These are phyloP conservation scores for Fusarium chlamydosporum DNA, from an alignment of 2,329 filamentous ascomycete species.

Conservation along the genomic window DNA sequence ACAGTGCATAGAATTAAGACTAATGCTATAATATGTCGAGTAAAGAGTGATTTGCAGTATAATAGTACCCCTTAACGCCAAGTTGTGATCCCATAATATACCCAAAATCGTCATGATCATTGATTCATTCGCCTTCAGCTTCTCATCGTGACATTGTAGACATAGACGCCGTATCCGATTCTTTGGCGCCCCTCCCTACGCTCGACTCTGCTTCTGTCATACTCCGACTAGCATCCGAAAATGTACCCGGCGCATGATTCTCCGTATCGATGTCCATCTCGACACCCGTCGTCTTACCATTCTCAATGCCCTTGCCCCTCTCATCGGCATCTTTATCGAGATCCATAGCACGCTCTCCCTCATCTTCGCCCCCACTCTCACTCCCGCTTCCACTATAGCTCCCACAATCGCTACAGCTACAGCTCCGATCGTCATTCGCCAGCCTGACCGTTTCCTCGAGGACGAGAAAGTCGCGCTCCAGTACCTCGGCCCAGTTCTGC, in stretches of 20 bases:
- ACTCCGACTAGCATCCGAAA: slow-evolving; percentile 58
- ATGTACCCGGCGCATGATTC: slow-evolving; percentile 47
- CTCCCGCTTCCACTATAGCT: slow-evolving; percentile 52
- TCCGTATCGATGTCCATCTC: slow-evolving; percentile 47
- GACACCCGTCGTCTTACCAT: slow-evolving; percentile 33
- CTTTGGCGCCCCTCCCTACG: slow-evolving; percentile 53
- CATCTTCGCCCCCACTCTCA: slow-evolving; percentile 38
- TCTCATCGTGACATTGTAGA: slow-evolving; percentile 52
- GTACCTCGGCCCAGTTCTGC: slow-evolving; percentile 89
- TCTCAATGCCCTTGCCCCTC: slow-evolving; percentile 27
- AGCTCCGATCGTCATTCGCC: slow-evolving; percentile 59
- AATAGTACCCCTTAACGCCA: slow-evolving; percentile 6
- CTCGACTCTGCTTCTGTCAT: slow-evolving; percentile 57
- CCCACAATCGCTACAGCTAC: slow-evolving; percentile 59
- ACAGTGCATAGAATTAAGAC: slow-evolving; percentile 15
- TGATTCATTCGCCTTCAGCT: slow-evolving; percentile 4
- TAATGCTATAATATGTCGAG: slow-evolving; percentile 10
- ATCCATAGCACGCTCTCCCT: slow-evolving; percentile 42
- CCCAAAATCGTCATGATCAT: slow-evolving; percentile 9
- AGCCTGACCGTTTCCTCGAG: slow-evolving; percentile 75
- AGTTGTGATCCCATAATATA: slow-evolving; percentile 15
- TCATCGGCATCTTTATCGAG: slow-evolving; percentile 28
- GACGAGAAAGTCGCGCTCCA: slow-evolving; percentile 76
- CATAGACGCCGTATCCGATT: slow-evolving; percentile 58
- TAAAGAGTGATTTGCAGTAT: slow-evolving; percentile 10